Conservation (phyloP, 2,329 filamentous ascomycete genomes). For the Botrytis deweyae region DNA sequence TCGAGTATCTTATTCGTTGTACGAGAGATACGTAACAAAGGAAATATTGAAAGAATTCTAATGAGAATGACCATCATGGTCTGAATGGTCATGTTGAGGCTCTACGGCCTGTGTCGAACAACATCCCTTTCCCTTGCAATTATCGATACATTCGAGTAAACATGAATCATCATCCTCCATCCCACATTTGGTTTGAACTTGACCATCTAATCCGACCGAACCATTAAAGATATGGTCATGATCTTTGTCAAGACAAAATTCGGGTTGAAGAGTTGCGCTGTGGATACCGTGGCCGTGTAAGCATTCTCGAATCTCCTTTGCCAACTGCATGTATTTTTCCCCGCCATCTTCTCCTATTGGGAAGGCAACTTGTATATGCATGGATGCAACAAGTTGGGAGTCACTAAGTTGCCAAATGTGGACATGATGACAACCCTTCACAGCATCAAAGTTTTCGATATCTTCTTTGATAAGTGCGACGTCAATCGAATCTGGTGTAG, state of each 20-base stretch:
- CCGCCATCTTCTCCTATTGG: slow-evolving; percentile 79
- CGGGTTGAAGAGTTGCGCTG: slow-evolving; percentile 94
- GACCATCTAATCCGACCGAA: slow-evolving; percentile 33
- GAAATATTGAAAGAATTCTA: slow-evolving; percentile 5
- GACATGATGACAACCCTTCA: slow-evolving; percentile 89
- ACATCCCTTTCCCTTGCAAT: slow-evolving; percentile 40
- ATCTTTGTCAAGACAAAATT: slow-evolving; percentile 63
- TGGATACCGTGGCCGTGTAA: slow-evolving; percentile 96
- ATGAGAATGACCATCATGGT: slow-evolving; percentile 38
- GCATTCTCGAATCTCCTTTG: slow-evolving; percentile 78
- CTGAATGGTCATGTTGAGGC: slow-evolving; percentile 33
- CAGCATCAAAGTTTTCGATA: slow-evolving; percentile 79
- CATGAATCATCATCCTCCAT: slow-evolving; percentile 36
- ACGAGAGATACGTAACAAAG: not conserved
- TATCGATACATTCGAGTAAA: slow-evolving; percentile 40
- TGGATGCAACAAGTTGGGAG: slow-evolving; percentile 86
- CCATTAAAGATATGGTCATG: slow-evolving; percentile 34
- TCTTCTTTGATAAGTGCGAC: slow-evolving; percentile 91
- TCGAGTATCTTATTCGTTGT: too few species aligned
- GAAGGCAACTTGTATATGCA: slow-evolving; percentile 91
- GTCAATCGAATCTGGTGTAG: slow-evolving; percentile 83
- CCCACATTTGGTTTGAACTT: slow-evolving; percentile 32
- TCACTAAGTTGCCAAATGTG: slow-evolving; percentile 98
- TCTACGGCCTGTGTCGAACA: slow-evolving; percentile 33
- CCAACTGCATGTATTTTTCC: slow-evolving; percentile 85